These are phyloP conservation scores for Rhizophagus clarus DNA, from an alignment of 192 early-diverging fungal genomes.

Conservation along the genomic window DNA sequence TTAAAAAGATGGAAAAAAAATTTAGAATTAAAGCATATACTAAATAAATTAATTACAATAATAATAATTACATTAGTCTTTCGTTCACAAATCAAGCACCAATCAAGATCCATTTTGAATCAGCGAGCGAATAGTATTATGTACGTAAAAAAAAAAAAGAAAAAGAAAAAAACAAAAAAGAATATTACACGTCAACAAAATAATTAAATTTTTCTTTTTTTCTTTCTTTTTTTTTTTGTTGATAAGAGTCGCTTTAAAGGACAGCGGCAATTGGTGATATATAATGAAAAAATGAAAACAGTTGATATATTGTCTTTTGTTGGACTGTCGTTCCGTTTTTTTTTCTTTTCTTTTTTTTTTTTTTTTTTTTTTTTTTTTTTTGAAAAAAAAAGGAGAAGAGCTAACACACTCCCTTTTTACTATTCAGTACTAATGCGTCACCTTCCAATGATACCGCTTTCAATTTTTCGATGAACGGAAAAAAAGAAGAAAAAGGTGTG, in stretches of 20 bases:
- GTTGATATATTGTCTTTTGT: neutral
- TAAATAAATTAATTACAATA: neutral
- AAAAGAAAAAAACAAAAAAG: neutral
- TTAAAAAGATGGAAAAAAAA: neutral
- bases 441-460: neutral
- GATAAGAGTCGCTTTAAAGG: neutral
- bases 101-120: constrained; percentile 23
- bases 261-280: neutral
- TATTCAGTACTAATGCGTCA: neutral
- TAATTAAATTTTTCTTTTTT: neutral
- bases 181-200: neutral
- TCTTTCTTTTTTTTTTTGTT: neutral
- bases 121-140: neutral
- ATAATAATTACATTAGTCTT: constrained; percentile 12
- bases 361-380: neutral
- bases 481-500: constrained; percentile 21
- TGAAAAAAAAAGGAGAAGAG: neutral
- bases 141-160: neutral
- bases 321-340: constrained; percentile 4
- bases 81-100: constrained; percentile 22
- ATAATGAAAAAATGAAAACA: neutral
- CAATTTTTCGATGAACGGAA: neutral
- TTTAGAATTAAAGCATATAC: neutral
- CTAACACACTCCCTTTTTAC: constrained; percentile 7
- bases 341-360: neutral